These are phyloP conservation scores for Colletotrichum spinosum DNA, from an alignment of 2,329 filamentous ascomycete species.

Conservation along the genomic window DNA sequence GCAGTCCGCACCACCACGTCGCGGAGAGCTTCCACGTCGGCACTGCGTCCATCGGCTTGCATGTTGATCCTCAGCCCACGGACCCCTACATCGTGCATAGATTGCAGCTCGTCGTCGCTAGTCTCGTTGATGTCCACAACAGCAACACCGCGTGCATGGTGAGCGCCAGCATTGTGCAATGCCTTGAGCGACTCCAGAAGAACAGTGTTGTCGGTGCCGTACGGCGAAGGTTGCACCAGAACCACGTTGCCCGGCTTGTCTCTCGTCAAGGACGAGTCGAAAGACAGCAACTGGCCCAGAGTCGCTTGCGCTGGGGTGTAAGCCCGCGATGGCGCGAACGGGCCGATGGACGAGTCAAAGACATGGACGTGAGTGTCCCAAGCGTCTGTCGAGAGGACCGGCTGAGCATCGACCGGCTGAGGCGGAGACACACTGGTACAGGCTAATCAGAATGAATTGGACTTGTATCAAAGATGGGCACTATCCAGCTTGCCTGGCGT, in stretches of 20 bases:
- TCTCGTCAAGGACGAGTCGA: neutral
- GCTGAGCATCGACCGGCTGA: neutral
- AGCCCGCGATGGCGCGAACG: constrained; percentile 14
- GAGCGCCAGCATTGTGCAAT: neutral
- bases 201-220: constrained; percentile 10
- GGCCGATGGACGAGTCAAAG: constrained; percentile 27
- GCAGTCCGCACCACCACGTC: neutral
- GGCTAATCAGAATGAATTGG: neutral
- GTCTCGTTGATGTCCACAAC: constrained; percentile 1
- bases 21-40: constrained; percentile 5
- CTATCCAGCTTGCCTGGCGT: too few relatives aligned
- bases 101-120: constrained; percentile 1
- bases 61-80: constrained; percentile 16
- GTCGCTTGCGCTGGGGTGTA: constrained; percentile 32
- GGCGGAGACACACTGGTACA: neutral
- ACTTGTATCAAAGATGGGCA: neutral
- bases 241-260: neutral
- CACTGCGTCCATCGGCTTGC: constrained; percentile 6
- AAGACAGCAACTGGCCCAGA: neutral
- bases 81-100: neutral
- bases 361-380: constrained; percentile 37
- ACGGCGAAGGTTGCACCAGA: constrained; percentile 17
- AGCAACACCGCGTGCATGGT: constrained; percentile 1
- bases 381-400: neutral
- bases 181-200: neutral